Evolutionary conservation across 2,329 filamentous ascomycete genomes (phyloP), one percentile per base, ranked within the genome.

Genomic region (Exophiala aquamarina): DNA sequence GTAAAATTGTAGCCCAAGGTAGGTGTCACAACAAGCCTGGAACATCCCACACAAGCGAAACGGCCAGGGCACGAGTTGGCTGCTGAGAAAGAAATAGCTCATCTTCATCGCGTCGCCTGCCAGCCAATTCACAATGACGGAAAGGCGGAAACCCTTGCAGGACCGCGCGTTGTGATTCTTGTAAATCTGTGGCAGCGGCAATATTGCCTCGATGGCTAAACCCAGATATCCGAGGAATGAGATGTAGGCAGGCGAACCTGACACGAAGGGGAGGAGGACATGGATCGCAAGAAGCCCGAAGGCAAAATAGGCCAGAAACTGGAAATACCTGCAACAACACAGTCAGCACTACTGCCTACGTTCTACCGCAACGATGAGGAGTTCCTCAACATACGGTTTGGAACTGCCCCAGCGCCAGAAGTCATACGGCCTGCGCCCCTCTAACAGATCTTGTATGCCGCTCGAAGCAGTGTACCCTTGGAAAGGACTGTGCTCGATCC

Each of bases 401-500:
- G 74, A 66, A 44, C 64, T 68, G 54, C 70, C 74, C 81, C 81
- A 84, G 59, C 81, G 79, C 81, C 81, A 84, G 62, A 84, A 84
- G 44, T 75, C 71, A 58, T 76, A 83, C 0, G 81, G 81, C 26
- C 81, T 69, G 13, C 64, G 66, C 45, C 62, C 20, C 50, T 63
- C 31, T 47, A 55, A 32, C 31, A 56, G 26, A 37, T 47, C 52
- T 47, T 23, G 58, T 57, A 58, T 36, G 43, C 42, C 49, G 15
- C 44, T 41, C 23, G 51, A 44, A 6, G 47, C 42, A 11, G 52
- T 49, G 19, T 65, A 58, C 2, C 56, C 59, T 44, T 63, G 67
- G 52, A 74, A 74, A 8, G 71, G 61, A 54, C 64, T 48, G 62
- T 70, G 64, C 60, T 73, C 62, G 44, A 70, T 60, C 47, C 70